These are phyloP conservation scores for Fusarium foetens DNA, from an alignment of 2,329 filamentous ascomycete genomes.

Conservation along the genomic window DNA sequence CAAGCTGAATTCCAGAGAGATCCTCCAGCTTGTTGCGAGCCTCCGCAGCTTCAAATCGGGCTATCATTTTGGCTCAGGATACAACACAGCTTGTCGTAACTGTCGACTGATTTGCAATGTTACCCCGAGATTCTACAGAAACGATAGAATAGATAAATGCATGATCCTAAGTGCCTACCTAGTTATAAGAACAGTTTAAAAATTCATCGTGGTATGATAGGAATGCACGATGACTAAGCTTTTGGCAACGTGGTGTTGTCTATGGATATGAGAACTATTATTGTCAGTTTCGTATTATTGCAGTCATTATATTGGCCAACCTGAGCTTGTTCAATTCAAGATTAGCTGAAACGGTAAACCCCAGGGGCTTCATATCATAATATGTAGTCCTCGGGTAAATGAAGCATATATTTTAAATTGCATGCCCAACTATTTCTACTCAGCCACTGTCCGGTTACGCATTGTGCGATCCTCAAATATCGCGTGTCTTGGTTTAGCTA, in stretches of 20 bases:
- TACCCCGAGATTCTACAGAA: not conserved
- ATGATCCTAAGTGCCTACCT: not conserved
- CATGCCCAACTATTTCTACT: constrained; percentile 5
- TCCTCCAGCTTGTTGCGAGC: constrained; percentile 64
- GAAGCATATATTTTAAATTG: constrained; percentile 15
- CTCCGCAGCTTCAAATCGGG: constrained; percentile 45
- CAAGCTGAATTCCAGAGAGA: constrained; percentile 60
- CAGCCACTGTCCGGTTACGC: constrained; percentile 30
- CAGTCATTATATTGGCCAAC: not conserved
- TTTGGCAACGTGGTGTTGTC: not conserved
- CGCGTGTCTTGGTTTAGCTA: constrained; percentile 12
- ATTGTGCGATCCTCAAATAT: constrained; percentile 28
- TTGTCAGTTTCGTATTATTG: not conserved
- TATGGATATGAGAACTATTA: constrained; percentile 11
- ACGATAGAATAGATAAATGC: too few species aligned
- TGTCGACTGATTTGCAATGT: not conserved
- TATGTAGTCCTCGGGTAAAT: not conserved
- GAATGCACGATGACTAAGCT: constrained; percentile 37
- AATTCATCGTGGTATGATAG: not conserved
- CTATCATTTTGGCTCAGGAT: constrained; percentile 18
- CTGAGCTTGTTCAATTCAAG: constrained; percentile 16
- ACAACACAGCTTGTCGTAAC: not conserved
- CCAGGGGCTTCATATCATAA: not conserved
- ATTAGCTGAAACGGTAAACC: constrained; percentile 16
- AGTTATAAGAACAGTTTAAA: constrained; percentile 10